Conservation (phyloP, 371 early-diverging fungal genomes). For the Smittium mucronatum region DNA sequence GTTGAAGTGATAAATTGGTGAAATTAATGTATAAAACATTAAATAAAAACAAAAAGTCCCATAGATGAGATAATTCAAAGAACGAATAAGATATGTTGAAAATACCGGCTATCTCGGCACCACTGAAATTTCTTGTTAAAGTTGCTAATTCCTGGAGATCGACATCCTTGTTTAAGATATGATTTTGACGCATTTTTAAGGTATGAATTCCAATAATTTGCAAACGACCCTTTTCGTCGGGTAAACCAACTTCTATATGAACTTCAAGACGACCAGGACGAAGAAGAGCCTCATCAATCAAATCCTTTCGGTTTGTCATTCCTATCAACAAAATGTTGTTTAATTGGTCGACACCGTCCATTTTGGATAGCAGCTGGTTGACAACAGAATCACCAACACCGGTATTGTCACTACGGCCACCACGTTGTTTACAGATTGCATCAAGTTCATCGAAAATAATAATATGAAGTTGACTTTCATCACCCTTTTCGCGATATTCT, state of each 20-base stretch:
- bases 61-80: too few relatives aligned
- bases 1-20: too few relatives aligned
- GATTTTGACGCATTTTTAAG: constrained; percentile 70
- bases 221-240: constrained; percentile 81
- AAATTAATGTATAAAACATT: too few relatives aligned
- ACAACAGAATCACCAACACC: constrained; percentile 99
- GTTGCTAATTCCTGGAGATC: constrained; percentile 77
- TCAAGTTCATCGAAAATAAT: constrained; percentile 99
- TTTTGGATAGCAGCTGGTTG: constrained; percentile 96
- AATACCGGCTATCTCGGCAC: constrained; percentile 95
- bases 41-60: too few relatives aligned
- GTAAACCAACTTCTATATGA: constrained; percentile 90
- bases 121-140: constrained; percentile 97
- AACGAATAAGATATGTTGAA: background rate
- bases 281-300: constrained; percentile 95
- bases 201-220: constrained; percentile 95
- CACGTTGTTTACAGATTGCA: constrained; percentile 99
- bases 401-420: constrained; percentile 80
- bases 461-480: constrained; percentile 90
- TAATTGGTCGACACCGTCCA: constrained; percentile 97
- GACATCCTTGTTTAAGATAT: constrained; percentile 80
- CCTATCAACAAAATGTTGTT: constrained; percentile 95
- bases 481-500: constrained; percentile 91
- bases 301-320: constrained; percentile 98
- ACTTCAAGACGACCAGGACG: constrained; percentile 97